phyloP scores from a whole-genome alignment of 2,329 filamentous ascomycete genomes.

The Fusarium sarcochroum region DNA sequence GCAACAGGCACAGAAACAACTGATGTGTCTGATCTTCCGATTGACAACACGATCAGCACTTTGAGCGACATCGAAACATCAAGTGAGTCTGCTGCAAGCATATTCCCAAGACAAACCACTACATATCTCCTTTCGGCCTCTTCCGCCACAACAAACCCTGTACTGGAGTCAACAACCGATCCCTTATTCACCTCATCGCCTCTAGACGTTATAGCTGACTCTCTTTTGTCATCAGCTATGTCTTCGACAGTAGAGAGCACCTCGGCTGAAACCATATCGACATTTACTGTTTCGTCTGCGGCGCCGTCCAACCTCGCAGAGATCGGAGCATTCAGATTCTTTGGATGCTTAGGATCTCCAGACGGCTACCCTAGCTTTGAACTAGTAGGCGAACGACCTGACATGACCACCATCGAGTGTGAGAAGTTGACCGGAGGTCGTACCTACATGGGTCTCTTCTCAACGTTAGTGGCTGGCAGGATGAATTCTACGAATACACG shows the following conservation, averaged over 20 bases:
- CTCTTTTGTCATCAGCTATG: not conserved
- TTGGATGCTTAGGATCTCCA: slow-evolving; percentile 29
- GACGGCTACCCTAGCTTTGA: slow-evolving; percentile 33
- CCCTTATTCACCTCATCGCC: not conserved
- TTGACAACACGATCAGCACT: not conserved
- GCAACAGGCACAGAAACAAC: not conserved
- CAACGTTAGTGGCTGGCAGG: slow-evolving; percentile 3
- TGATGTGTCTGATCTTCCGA: not conserved
- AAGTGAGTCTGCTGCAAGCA: not conserved
- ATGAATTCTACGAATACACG: not conserved
- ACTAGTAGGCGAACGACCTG: not conserved
- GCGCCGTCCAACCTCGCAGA: slow-evolving; percentile 14
- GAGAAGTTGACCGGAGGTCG: slow-evolving; percentile 1
- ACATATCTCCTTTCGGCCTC: not conserved
- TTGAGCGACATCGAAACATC: not conserved
- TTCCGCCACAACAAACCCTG: not conserved
- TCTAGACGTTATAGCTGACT: not conserved
- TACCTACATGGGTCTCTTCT: slow-evolving; percentile 22
- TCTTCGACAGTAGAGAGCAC: not conserved
- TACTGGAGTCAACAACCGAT: too few relatives aligned
- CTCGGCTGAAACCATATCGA: not conserved
- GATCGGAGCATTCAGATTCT: slow-evolving; percentile 20
- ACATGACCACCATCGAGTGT: slow-evolving; percentile 32
- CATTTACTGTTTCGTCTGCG: not conserved
- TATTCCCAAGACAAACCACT: not conserved